Evolutionary conservation across 2,329 filamentous ascomycete species (phyloP).

Genomic region (Erysiphe neolycopersici): DNA sequence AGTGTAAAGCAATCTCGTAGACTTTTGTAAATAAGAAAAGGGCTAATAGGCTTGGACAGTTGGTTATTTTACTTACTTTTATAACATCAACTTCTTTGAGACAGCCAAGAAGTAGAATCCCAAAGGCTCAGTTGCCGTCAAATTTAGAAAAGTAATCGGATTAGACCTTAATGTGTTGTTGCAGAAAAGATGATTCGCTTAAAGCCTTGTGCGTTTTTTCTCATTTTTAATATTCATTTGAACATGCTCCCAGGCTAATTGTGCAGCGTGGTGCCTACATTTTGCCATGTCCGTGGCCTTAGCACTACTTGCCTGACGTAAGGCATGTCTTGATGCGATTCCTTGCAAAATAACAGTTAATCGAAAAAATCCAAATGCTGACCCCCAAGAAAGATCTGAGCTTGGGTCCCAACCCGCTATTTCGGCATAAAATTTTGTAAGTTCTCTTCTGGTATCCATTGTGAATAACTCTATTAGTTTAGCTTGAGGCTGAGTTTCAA

Average conservation of each 20-base stretch:
- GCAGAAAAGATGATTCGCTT: too few species aligned
- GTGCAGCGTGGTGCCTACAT: slow-evolving; percentile 43
- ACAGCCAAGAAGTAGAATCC: too few species aligned
- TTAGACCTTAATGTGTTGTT: too few species aligned
- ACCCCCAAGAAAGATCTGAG: slow-evolving; percentile 32
- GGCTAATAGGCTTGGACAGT: too few species aligned
- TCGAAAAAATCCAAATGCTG: slow-evolving; percentile 35
- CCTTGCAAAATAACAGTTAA: slow-evolving; percentile 47
- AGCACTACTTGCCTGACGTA: slow-evolving; percentile 68
- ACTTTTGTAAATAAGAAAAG: too few species aligned
- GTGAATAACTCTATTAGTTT: slow-evolving; percentile 14
- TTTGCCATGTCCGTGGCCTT: slow-evolving; percentile 47
- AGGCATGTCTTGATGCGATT: slow-evolving; percentile 68
- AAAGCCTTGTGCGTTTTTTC: too few species aligned
- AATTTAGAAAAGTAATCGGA: too few species aligned
- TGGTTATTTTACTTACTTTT: too few species aligned
- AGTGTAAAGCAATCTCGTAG: too few species aligned
- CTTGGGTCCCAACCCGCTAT: slow-evolving; percentile 45
- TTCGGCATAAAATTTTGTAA: slow-evolving; percentile 38
- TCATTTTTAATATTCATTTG: slow-evolving; percentile 13
- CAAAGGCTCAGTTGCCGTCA: too few species aligned
- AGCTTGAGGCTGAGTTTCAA: slow-evolving; percentile 9
- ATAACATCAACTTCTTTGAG: too few species aligned
- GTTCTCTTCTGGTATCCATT: slow-evolving; percentile 26
- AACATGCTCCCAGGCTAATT: slow-evolving; percentile 54